These are phyloP conservation scores for Mycena capillaripes DNA, from an alignment of 768 basidiomycete species.

Conservation along the genomic window DNA sequence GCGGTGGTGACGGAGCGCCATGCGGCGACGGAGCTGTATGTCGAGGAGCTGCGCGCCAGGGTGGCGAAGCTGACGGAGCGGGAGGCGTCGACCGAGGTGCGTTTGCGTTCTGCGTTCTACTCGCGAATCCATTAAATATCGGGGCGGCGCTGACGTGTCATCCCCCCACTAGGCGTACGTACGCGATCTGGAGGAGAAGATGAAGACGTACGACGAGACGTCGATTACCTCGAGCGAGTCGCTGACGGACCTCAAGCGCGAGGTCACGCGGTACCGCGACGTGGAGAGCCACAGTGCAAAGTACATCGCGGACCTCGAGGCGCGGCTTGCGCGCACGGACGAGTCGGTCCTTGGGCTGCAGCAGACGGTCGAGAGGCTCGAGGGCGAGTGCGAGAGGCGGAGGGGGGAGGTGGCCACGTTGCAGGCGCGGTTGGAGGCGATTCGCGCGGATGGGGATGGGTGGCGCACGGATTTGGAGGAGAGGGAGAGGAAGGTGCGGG, in stretches of 20 bases:
- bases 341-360: slow-evolving; percentile 81
- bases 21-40: slow-evolving; percentile 85
- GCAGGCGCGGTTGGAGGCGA: slow-evolving; percentile 76
- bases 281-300: slow-evolving; percentile 76
- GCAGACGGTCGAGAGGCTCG: slow-evolving; percentile 80
- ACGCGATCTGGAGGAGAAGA: slow-evolving; percentile 92
- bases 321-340: slow-evolving; percentile 82
- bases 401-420: slow-evolving; percentile 79
- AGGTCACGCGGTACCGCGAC: slow-evolving; percentile 84
- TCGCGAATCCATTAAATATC: too few species aligned
- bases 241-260: slow-evolving; percentile 86
- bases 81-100: slow-evolving; percentile 92
- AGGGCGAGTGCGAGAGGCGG: slow-evolving; percentile 82
- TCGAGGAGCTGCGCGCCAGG: slow-evolving; percentile 86
- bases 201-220: slow-evolving; percentile 88
- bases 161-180: slow-evolving; percentile 82
- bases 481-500: slow-evolving; percentile 81
- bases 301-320: slow-evolving; percentile 91
- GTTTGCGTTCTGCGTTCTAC: too few species aligned
- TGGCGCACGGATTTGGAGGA: slow-evolving; percentile 90
- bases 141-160: slow-evolving; percentile 28
- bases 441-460: slow-evolving; percentile 81
- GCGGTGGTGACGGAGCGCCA: slow-evolving; percentile 76
- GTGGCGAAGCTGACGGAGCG: slow-evolving; percentile 88
- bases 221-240: slow-evolving; percentile 83